Conservation (phyloP, 2,329 filamentous ascomycete species). For the Herpotrichia juniperi region DNA sequence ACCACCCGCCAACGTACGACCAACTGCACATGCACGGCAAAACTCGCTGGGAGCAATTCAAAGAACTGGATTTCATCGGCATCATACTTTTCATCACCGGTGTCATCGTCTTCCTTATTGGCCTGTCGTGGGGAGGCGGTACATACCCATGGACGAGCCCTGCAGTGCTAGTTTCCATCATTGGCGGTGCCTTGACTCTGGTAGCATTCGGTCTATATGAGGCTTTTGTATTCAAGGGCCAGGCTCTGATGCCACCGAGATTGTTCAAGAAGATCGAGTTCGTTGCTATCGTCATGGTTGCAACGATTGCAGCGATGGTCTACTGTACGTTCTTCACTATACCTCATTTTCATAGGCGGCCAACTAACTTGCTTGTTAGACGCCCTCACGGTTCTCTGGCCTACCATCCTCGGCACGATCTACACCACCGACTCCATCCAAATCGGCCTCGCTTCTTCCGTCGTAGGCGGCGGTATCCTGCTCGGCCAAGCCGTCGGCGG, state of each 20-base stretch:
- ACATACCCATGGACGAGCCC: constrained; percentile 33
- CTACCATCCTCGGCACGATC: constrained; percentile 32
- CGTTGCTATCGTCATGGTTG: constrained; percentile 34
- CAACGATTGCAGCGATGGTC: constrained; percentile 32
- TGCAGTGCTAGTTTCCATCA: constrained; percentile 25
- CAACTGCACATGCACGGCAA: constrained; percentile 45
- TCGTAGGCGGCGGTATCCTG: constrained; percentile 33
- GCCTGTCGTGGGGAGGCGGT: constrained; percentile 52
- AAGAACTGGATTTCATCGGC: constrained; percentile 52
- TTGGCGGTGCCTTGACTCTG: constrained; percentile 30
- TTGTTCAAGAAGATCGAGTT: constrained; percentile 39
- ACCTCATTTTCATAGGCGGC: neutral
- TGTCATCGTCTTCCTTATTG: constrained; percentile 51
- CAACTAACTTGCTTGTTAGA: constrained; percentile 2
- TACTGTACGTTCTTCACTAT: constrained; percentile 14
- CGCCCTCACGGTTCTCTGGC: constrained; percentile 36
- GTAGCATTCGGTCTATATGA: constrained; percentile 26
- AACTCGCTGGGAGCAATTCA: constrained; percentile 31
- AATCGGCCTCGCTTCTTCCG: constrained; percentile 35
- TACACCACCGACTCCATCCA: constrained; percentile 27
- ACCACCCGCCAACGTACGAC: constrained; percentile 52
- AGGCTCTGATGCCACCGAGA: constrained; percentile 38
- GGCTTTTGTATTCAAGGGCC: constrained; percentile 35
- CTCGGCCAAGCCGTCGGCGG: constrained; percentile 36
- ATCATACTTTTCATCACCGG: constrained; percentile 53